Evolutionary conservation across 108 stramenopile genomes (phyloP).

Genomic region (Cyclotella distinguenda): DNA sequence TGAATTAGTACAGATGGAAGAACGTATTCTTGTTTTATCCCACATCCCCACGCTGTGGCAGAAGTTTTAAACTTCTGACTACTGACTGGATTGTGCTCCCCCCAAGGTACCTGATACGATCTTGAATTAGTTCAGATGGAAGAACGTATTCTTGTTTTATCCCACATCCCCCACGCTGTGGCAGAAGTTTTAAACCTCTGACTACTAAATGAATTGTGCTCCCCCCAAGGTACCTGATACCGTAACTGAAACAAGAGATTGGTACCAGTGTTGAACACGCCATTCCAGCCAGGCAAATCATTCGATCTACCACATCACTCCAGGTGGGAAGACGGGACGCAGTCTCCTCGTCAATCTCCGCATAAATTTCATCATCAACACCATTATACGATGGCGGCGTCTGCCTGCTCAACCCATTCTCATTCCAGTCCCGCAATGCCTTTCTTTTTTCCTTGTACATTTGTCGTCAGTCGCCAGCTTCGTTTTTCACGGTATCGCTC

Average conservation of each 20-base stretch:
- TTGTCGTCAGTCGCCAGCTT: conserved; percentile 9
- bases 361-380: conserved; percentile 49
- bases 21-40: conserved; percentile 43
- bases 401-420: neutral
- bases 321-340: conserved; percentile 59
- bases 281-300: conserved; percentile 58
- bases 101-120: conserved; percentile 50
- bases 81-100: conserved; percentile 57
- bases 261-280: conserved; percentile 79
- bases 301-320: conserved; percentile 53
- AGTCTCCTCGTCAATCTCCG: conserved; percentile 50
- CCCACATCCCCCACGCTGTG: conserved; percentile 41
- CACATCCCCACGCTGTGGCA: conserved; percentile 36
- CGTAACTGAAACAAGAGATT: conserved; percentile 74
- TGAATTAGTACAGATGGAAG: conserved; percentile 58
- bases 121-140: conserved; percentile 2
- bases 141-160: conserved; percentile 59
- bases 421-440: conserved; percentile 13
- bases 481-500: too few relatives aligned
- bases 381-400: neutral
- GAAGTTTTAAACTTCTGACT: conserved; percentile 33
- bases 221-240: conserved; percentile 53
- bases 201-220: conserved; percentile 53
- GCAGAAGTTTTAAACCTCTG: conserved; percentile 32
- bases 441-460: conserved; percentile 3